Conservation (phyloP, 345 rosid genomes). For the Excoecaria cochinchinensis region DNA sequence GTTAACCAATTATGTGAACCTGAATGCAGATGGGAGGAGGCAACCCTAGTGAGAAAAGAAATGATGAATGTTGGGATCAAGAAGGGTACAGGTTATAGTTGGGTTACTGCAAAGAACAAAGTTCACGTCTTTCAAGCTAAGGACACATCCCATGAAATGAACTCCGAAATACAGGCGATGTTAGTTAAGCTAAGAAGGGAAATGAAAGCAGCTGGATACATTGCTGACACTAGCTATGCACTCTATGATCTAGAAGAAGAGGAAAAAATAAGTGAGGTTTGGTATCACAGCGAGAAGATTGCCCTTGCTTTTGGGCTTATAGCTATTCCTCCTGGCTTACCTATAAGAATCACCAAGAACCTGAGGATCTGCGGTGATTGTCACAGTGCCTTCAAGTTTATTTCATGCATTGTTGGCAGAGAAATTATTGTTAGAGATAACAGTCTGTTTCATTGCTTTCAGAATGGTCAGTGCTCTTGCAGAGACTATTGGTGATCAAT, state of each 20-base stretch:
- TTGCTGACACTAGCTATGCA: slow-evolving; percentile 54
- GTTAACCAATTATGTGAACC: not conserved
- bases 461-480: slow-evolving; percentile 58
- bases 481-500: slow-evolving; percentile 63
- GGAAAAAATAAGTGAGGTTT: slow-evolving; percentile 67
- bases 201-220: slow-evolving; percentile 69
- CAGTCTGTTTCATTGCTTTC: slow-evolving; percentile 69
- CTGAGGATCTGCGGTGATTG: slow-evolving; percentile 89
- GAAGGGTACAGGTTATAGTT: slow-evolving; percentile 80
- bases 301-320: slow-evolving; percentile 80
- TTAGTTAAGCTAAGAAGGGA: slow-evolving; percentile 45
- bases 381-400: slow-evolving; percentile 71
- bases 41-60: slow-evolving; percentile 58
- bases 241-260: slow-evolving; percentile 88
- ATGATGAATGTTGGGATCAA: slow-evolving; percentile 70
- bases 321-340: slow-evolving; percentile 53
- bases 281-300: slow-evolving; percentile 78
- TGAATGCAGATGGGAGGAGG: slow-evolving; percentile 76
- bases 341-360: slow-evolving; percentile 78
- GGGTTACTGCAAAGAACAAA: slow-evolving; percentile 67
- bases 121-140: slow-evolving; percentile 83
- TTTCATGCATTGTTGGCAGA: slow-evolving; percentile 53
- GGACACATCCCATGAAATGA: slow-evolving; percentile 62
- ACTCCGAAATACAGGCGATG: slow-evolving; percentile 58
- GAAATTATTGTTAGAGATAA: slow-evolving; percentile 79